These are phyloP conservation scores for Aspergillus avenaceus DNA, from an alignment of 495 filamentous ascomycete genomes.

Conservation along the genomic window DNA sequence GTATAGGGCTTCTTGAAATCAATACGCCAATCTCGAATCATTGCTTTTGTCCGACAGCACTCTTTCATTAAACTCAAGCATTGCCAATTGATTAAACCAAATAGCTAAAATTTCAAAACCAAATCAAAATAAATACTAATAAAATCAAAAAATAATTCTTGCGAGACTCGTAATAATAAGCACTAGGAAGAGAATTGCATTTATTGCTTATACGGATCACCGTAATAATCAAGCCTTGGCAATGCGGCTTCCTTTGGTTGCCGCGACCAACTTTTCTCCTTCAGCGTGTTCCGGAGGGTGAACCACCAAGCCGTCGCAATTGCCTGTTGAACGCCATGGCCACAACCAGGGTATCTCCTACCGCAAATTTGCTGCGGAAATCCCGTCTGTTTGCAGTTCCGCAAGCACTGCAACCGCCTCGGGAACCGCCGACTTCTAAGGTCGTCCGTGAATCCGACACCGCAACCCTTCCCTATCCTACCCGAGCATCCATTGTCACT, in stretches of 20 bases:
- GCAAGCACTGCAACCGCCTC: constrained; percentile 46
- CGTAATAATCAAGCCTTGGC: constrained; percentile 16
- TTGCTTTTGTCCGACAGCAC: too few relatives aligned
- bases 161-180: constrained; percentile 5
- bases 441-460: constrained; percentile 52
- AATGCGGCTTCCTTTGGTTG: constrained; percentile 1
- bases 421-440: constrained; percentile 36
- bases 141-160: too few relatives aligned
- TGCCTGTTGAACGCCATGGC: constrained; percentile 40
- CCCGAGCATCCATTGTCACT: constrained; percentile 78
- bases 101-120: not conserved
- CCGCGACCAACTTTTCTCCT: constrained; percentile 39
- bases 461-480: constrained; percentile 75
- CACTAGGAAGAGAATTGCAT: constrained; percentile 2
- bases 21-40: too few relatives aligned
- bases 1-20: too few relatives aligned
- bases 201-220: constrained; percentile 3
- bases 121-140: not conserved
- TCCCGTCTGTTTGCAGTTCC: constrained; percentile 66
- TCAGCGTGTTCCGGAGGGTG: constrained; percentile 17
- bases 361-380: constrained; percentile 59
- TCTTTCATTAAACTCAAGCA: too few relatives aligned
- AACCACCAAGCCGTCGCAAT: constrained; percentile 12
- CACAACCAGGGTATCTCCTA: constrained; percentile 50
- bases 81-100: not conserved